A percentile compares a stretch with the other conserved stretches of the same genome.
Evolutionary conservation across 2,329 filamentous ascomycete genomes (phyloP).

Genomic region (Lomentospora prolificans): DNA sequence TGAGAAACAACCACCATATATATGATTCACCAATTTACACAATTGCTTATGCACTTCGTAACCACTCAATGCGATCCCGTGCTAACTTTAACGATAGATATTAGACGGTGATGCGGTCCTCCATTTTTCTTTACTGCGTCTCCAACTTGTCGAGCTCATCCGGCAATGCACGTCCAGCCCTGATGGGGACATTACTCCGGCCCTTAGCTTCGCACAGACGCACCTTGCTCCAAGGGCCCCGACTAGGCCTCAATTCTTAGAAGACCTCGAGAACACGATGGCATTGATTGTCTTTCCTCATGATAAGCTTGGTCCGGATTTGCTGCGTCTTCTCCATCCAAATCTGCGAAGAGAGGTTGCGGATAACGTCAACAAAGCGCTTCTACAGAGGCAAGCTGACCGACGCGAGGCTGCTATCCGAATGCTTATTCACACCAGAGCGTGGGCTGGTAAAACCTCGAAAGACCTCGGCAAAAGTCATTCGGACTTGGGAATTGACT

Average conservation of each 20-base stretch:
- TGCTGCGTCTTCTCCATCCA: constrained; percentile 69
- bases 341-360: constrained; percentile 76
- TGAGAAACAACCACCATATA: constrained; percentile 66
- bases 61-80: neutral
- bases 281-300: constrained; percentile 78
- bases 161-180: constrained; percentile 58
- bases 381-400: constrained; percentile 63
- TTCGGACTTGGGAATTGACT: constrained; percentile 27
- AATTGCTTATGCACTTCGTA: constrained; percentile 5
- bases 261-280: constrained; percentile 88
- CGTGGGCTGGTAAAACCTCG: constrained; percentile 70
- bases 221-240: constrained; percentile 82
- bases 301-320: constrained; percentile 66
- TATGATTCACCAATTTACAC: constrained; percentile 20
- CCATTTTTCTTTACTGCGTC: constrained; percentile 79
- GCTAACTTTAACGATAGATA: constrained; percentile 46
- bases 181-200: constrained; percentile 52
- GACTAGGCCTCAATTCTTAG: constrained; percentile 68
- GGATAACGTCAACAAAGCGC: constrained; percentile 78
- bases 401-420: constrained; percentile 73
- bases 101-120: constrained; percentile 73
- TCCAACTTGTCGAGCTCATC: constrained; percentile 92
- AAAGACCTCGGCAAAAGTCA: constrained; percentile 21
- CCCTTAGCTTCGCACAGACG: constrained; percentile 76
- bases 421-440: constrained; percentile 68